Percentiles rank a stretch among this genome's conserved stretches.
phyloP scores from a whole-genome alignment of 208 protist species.

The Leishmania mexicana region DNA sequence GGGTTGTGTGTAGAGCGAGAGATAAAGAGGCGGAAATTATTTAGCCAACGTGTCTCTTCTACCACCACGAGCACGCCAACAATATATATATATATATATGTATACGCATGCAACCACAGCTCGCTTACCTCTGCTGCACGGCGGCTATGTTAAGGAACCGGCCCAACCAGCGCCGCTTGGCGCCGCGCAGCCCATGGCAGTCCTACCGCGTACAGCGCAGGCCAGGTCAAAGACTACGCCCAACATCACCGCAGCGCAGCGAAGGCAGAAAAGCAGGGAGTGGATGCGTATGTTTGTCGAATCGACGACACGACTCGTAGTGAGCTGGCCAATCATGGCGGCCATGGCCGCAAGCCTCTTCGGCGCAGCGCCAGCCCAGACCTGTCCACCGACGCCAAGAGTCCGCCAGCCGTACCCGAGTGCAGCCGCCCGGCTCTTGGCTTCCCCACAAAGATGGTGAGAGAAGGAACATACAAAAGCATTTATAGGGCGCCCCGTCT shows the following conservation, averaged over 20 bases:
- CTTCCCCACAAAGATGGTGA: background rate
- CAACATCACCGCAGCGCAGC: background rate
- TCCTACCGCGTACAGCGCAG: background rate
- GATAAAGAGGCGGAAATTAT: background rate
- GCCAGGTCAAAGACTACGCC: background rate
- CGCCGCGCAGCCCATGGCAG: background rate
- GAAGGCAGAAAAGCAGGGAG: background rate
- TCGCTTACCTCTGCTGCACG: background rate
- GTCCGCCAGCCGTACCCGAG: background rate
- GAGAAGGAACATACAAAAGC: background rate
- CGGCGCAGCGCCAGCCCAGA: background rate
- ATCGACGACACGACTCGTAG: background rate
- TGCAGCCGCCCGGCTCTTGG: too few relatives aligned
- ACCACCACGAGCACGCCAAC: background rate
- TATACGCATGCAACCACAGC: background rate
- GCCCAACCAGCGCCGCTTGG: background rate
- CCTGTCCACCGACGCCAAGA: background rate
- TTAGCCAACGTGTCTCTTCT: background rate
- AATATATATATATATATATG: background rate
- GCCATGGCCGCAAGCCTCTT: background rate
- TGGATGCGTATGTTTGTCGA: background rate
- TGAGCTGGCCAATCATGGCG: background rate
- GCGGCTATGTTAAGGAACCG: background rate
- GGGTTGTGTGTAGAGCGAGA: background rate
- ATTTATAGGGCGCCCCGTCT: background rate